A percentile compares a stretch with the other conserved stretches of the same genome.
phyloP scores from a whole-genome alignment of 345 rosid species.

The Reutealis trisperma region DNA sequence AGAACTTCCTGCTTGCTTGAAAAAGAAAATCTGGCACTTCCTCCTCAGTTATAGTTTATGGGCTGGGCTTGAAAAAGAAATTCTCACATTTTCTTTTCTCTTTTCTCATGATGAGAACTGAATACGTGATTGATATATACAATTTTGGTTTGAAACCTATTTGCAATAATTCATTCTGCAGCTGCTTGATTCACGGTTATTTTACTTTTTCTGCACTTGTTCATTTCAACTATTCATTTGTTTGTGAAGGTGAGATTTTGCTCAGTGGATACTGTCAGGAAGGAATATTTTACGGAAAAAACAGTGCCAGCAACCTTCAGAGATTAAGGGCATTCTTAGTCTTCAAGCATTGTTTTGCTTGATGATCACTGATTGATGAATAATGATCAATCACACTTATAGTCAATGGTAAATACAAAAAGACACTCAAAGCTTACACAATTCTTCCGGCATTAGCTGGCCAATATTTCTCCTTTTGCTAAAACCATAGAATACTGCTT shows the following conservation, averaged over 20 bases:
- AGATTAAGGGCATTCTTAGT: slow-evolving; percentile 30
- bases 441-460: neutral
- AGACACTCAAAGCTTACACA: neutral
- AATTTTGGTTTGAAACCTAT: neutral
- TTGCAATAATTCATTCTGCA: neutral
- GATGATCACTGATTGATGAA: neutral
- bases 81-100: neutral
- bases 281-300: slow-evolving; percentile 78
- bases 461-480: neutral
- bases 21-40: neutral
- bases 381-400: neutral
- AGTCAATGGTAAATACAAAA: neutral
- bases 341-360: neutral
- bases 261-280: slow-evolving; percentile 59
- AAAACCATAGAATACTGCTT: neutral
- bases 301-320: slow-evolving; percentile 60
- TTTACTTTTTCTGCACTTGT: neutral
- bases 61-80: neutral
- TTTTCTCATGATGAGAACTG: neutral
- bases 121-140: neutral
- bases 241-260: slow-evolving; percentile 75
- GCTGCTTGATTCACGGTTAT: neutral
- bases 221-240: neutral
- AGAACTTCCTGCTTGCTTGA: neutral
- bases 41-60: neutral